Evolutionary conservation across 768 basidiomycete species (phyloP), one percentile per base, ranked within the genome.

Genomic region (Bullera alba): DNA sequence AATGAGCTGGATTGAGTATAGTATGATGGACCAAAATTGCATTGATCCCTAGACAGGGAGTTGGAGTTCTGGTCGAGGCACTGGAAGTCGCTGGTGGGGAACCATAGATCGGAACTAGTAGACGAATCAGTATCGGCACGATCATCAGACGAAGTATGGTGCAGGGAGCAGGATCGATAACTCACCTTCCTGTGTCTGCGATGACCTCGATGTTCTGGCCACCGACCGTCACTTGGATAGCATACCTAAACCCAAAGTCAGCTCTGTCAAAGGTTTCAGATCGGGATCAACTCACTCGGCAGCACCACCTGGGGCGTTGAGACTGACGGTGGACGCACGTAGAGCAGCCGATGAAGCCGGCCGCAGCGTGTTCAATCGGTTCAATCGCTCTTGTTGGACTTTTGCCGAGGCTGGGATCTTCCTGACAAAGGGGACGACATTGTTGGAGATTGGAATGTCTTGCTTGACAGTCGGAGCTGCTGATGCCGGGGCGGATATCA

Each of bases 71-170:
- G 7, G 26, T 28, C 26, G 15, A 32, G 29, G 22, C 46, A 47
- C 14, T 32, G 32, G 32, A 47, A 47, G 28, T 47, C n/a, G 46
- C 8, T 6, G 19, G 32, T 15, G 16, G 46, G 46, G n/a, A 36
- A 6, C 46, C 46, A 47, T n/a, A 47, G 46, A 36, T 47, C 46
- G 23, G 46, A 47, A 36, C 46, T 47, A 22, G 16, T 7, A 8
- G 14, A 10, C 25, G 32, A 29, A 29, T 23, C 19, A 45, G 19
- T 23, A n/a, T n/a, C n/a, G n/a, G n/a, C n/a, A n/a, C n/a, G n/a
- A n/a, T n/a, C n/a, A n/a, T n/a, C n/a, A 16, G 12, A 12, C 14
- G 22, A 10, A 23, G 21, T 14, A 12, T 45, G 14, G 8, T 34
- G n/a, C 32, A 8, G 10, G n/a, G 8, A 34, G 8, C 32, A 8